A percentile compares a stretch with the other conserved stretches of the same genome.
phyloP scores from a whole-genome alignment of 768 basidiomycete genomes.

The Phanerochaete sordida region DNA sequence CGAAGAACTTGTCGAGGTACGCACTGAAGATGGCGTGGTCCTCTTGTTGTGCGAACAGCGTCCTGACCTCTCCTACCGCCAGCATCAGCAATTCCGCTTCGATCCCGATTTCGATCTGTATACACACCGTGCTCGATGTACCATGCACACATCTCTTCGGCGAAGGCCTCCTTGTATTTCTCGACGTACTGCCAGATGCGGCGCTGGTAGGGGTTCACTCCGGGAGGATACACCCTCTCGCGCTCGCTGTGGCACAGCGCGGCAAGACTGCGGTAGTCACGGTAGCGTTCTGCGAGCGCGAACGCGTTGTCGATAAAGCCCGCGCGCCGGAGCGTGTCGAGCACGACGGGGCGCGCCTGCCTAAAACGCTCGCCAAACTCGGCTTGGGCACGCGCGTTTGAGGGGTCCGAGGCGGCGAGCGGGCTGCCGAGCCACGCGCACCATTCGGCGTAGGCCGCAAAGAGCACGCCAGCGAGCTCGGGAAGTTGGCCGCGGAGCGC shows the following conservation, averaged over 20 bases:
- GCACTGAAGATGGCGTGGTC: conserved; percentile 43
- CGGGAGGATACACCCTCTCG: conserved; percentile 56
- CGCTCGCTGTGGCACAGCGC: conserved; percentile 74
- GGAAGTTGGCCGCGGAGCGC: conserved; percentile 47
- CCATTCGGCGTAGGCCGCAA: conserved; percentile 65
- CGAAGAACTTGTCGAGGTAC: conserved; percentile 77
- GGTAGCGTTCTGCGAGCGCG: conserved; percentile 79
- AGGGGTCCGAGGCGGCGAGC: conserved; percentile 43
- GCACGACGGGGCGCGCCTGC: conserved; percentile 68
- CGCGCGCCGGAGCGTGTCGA: conserved; percentile 72
- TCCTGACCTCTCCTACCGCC: conserved; percentile 66
- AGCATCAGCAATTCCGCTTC: no score
- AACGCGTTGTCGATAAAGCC: conserved; percentile 72
- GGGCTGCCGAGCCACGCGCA: conserved; percentile 62
- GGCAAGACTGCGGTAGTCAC: conserved; percentile 83
- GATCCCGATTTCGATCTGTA: background rate
- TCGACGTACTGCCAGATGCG: conserved; percentile 73
- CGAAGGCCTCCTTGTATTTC: conserved; percentile 78
- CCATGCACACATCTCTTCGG: conserved; percentile 88
- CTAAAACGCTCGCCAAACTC: conserved; percentile 66
- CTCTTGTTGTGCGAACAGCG: conserved; percentile 78
- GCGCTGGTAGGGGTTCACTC: conserved; percentile 58
- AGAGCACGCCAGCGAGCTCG: conserved; percentile 58
- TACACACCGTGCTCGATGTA: conserved; percentile 82
- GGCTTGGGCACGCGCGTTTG: conserved; percentile 50